Evolutionary conservation across 495 filamentous ascomycete species (phyloP), one percentile per base, ranked within the genome.

Genomic region (Hamigera avellanea): DNA sequence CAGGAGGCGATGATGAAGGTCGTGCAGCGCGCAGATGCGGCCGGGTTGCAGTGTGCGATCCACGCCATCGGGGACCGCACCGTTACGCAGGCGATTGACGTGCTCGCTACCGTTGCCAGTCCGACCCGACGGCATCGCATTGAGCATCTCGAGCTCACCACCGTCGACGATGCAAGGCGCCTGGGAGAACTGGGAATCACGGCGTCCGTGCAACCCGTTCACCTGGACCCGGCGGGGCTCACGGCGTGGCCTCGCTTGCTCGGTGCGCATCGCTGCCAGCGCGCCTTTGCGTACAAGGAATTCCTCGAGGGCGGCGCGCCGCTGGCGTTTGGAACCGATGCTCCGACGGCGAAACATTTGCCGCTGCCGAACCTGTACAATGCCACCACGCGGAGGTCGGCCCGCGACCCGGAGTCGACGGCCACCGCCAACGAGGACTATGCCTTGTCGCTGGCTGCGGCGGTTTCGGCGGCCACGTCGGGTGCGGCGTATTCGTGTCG

Each of bases 31-130:
- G 77, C 76, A 7, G 61, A 70, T 32, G 47, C 47, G 9, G 70
- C 69, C 0, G 69, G 66, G 0, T 49, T 81, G 18, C 77, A 81
- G 52, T 69, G 73, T 27, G 77, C 77, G 1, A 64, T 81, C 19
- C 77, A 81, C 42, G 77, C 77, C 9, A 81, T 81, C 36, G 77
- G 77, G 26, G 76, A 81, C 36, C 54, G 50, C 13, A 69, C 77
- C 1, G 56, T 79, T 19, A 55, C 56, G 32, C 61, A 70, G 43
- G 71, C 72, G 1, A 67, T 80, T 30, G 66, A 79, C 40, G 62
- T 62, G 3, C 46, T 81, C 15, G 65, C 66, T 26, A 47, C 56
- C 32, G 54, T 66, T 34, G 64, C 57, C 1, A 64, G 26, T 1
- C 21, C 29, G 8, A 52, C 59, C 2, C 58, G 54, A 9, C 63